Conservation (phyloP, 495 filamentous ascomycete species). For the Aspergillus heteromorphus region DNA sequence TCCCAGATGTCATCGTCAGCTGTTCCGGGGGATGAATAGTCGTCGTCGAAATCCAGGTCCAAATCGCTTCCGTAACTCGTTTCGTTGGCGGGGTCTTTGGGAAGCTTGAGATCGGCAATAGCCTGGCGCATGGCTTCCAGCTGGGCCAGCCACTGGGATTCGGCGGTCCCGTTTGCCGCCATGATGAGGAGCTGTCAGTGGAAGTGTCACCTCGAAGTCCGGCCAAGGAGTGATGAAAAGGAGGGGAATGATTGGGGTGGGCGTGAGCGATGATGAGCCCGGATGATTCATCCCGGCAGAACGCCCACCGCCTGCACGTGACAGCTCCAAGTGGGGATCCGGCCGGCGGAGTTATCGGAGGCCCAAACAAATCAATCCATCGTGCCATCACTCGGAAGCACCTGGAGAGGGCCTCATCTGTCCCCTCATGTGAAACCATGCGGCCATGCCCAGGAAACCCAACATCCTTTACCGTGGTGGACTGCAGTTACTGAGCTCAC, state of each 20-base stretch:
- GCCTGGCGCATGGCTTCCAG: slow-evolving; percentile 67
- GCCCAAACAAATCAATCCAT: neutral
- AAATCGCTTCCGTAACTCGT: slow-evolving; percentile 51
- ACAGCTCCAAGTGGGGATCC: slow-evolving; percentile 10
- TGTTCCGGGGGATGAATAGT: slow-evolving; percentile 54
- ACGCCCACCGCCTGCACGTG: slow-evolving; percentile 15
- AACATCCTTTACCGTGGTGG: slow-evolving; percentile 20
- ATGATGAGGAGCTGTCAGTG: slow-evolving; percentile 15
- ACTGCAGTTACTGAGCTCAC: slow-evolving; percentile 25
- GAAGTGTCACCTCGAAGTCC: neutral
- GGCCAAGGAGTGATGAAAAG: neutral
- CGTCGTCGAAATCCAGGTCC: slow-evolving; percentile 53
- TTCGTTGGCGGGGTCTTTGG: slow-evolving; percentile 38
- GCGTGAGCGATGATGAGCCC: neutral
- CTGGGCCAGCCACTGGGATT: slow-evolving; percentile 67
- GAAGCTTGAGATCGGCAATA: slow-evolving; percentile 62
- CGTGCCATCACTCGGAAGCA: neutral
- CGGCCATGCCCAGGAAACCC: slow-evolving; percentile 36
- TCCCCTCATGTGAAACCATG: slow-evolving; percentile 31
- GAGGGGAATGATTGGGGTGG: neutral
- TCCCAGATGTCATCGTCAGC: slow-evolving; percentile 81
- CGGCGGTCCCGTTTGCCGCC: slow-evolving; percentile 32
- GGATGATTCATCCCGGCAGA: slow-evolving; percentile 2
- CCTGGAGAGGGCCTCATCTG: neutral
- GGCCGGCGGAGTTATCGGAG: neutral